Conservation (phyloP, 495 filamentous ascomycete species). For the Lasiosphaeriaceae sp. region DNA sequence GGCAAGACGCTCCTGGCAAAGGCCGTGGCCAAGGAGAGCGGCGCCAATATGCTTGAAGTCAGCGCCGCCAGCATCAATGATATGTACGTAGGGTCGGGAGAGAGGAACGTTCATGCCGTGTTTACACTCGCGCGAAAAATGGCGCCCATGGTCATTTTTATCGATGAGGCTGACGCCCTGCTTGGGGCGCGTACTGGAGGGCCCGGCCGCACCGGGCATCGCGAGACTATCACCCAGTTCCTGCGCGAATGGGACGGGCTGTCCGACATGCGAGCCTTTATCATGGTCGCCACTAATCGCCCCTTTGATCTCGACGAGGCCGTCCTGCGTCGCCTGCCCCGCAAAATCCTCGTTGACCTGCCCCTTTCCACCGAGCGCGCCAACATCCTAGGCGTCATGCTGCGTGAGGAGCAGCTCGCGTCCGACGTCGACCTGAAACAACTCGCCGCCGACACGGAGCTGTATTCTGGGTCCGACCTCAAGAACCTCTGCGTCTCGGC, state of each 20-base stretch:
- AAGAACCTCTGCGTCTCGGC: conserved; percentile 93
- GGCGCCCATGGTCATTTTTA: conserved; percentile 90
- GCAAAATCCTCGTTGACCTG: conserved; percentile 82
- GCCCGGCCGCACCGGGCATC: conserved; percentile 58
- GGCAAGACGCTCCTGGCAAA: conserved; percentile 95
- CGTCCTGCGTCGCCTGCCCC: conserved; percentile 77
- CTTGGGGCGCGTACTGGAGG: conserved; percentile 66
- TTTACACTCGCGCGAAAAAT: conserved; percentile 90
- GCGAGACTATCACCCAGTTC: conserved; percentile 97
- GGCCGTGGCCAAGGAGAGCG: conserved; percentile 91
- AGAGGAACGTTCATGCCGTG: conserved; percentile 94
- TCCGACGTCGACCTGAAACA: conserved; percentile 62
- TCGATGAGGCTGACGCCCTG: conserved; percentile 94
- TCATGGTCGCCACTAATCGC: conserved; percentile 98
- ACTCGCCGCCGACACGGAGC: conserved; percentile 70
- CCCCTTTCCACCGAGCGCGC: conserved; percentile 73
- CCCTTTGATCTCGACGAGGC: conserved; percentile 96
- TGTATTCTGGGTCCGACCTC: conserved; percentile 96
- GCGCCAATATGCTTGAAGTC: conserved; percentile 69
- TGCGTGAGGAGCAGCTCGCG: conserved; percentile 72
- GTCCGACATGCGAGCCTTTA: conserved; percentile 80
- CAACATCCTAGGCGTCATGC: conserved; percentile 78
- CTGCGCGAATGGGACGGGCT: conserved; percentile 98
- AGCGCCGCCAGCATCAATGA: conserved; percentile 73
- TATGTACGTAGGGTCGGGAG: conserved; percentile 93